A percentile compares a stretch with the other conserved stretches of the same genome.
phyloP scores from a whole-genome alignment of 108 stramenopile genomes.

The Discostella stelligeroides region DNA sequence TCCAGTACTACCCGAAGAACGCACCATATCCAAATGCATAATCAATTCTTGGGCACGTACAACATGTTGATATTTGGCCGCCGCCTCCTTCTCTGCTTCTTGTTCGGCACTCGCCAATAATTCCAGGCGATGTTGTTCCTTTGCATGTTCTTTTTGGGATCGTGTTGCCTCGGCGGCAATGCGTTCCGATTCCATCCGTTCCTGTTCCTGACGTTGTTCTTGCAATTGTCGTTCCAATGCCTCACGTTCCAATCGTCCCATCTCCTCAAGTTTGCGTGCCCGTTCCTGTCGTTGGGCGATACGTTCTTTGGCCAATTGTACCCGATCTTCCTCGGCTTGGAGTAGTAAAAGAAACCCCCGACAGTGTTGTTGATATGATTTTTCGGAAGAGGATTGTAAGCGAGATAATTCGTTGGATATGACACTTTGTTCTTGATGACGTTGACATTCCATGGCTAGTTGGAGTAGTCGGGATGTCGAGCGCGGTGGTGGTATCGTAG shows the following conservation, averaged over 20 bases:
- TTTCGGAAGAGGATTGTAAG: slow-evolving; percentile 14
- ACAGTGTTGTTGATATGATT: slow-evolving; percentile 23
- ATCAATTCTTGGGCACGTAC: slow-evolving; percentile 58
- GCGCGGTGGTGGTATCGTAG: slow-evolving; percentile 14
- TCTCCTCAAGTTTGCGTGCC: neutral
- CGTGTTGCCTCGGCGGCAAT: too few species aligned
- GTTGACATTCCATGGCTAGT: slow-evolving; percentile 36
- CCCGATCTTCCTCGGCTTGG: slow-evolving; percentile 28
- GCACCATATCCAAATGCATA: slow-evolving; percentile 49
- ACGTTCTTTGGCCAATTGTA: slow-evolving; percentile 13
- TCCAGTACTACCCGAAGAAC: too few species aligned
- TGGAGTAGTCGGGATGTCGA: slow-evolving; percentile 38
- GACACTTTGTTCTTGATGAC: slow-evolving; percentile 12
- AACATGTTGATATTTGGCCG: too few species aligned
- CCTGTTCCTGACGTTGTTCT: too few species aligned
- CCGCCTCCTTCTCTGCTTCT: too few species aligned
- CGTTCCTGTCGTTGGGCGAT: slow-evolving; percentile 19
- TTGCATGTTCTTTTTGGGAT: too few species aligned
- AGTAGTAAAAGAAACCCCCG: slow-evolving; percentile 18
- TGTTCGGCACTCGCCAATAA: too few species aligned
- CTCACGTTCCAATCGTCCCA: slow-evolving; percentile 31
- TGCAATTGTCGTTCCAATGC: slow-evolving; percentile 8
- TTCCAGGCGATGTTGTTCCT: too few species aligned
- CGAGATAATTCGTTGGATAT: slow-evolving; percentile 42
- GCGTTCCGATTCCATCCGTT: too few species aligned